Evolutionary conservation across 1,139 yeast species (phyloP).

Genomic region (Yamadazyma sp.): DNA sequence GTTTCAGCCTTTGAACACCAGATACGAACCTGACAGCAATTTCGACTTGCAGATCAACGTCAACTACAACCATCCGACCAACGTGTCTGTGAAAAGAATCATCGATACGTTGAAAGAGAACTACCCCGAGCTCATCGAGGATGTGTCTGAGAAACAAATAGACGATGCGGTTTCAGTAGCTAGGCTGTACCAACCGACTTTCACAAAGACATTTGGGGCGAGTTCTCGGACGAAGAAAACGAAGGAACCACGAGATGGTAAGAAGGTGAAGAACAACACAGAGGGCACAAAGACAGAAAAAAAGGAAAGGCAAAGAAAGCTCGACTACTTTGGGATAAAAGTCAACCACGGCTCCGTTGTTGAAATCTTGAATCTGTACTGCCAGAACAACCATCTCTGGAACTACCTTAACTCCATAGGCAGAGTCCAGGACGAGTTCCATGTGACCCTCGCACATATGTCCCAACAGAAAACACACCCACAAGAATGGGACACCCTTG

Average conservation of each 20-base stretch:
- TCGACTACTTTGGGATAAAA: conserved; percentile 31
- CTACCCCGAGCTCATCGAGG: conserved; percentile 48
- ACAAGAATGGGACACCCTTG: conserved; percentile 26
- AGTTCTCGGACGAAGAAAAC: conserved; percentile 15
- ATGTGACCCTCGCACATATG: conserved; percentile 74
- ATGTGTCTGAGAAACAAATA: conserved; percentile 46
- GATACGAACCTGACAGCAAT: conserved; percentile 56
- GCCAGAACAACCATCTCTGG: conserved; percentile 28
- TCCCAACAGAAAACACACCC: conserved; percentile 23
- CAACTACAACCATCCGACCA: conserved; percentile 44
- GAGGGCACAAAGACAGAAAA: conserved; percentile 11
- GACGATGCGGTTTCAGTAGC: conserved; percentile 49
- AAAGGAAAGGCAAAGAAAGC: conserved; percentile 15
- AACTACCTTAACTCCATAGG: conserved; percentile 21
- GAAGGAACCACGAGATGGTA: conserved; percentile 15
- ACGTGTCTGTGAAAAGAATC: conserved; percentile 50
- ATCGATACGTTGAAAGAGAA: conserved; percentile 25
- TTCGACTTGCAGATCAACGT: conserved; percentile 69
- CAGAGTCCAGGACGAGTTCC: conserved; percentile 61
- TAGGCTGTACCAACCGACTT: conserved; percentile 50
- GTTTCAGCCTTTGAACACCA: conserved; percentile 57
- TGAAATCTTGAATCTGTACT: conserved; percentile 8
- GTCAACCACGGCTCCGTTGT: conserved; percentile 16
- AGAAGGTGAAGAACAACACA: conserved; percentile 23
- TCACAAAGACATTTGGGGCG: conserved; percentile 35